Evolutionary conservation across 805 yeast genomes (phyloP).

Genomic region (Yamadazyma sp.): DNA sequence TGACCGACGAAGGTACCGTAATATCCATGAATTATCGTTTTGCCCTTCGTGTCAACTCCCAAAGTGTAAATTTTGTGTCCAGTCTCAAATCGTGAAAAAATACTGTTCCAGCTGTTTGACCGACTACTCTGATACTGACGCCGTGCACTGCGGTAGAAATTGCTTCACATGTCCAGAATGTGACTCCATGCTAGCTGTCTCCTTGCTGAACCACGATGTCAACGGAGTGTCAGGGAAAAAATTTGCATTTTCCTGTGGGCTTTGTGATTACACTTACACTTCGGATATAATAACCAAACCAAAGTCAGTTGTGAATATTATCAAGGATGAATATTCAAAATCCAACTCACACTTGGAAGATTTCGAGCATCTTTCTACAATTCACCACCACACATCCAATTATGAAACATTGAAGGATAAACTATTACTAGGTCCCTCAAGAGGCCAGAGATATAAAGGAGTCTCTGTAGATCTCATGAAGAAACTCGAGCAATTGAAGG

Average conservation of each 20-base stretch:
- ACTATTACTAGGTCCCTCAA: slow-evolving; percentile 10
- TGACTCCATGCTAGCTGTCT: slow-evolving; percentile 25
- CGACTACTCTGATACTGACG: slow-evolving; percentile 28
- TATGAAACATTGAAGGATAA: slow-evolving; percentile 11
- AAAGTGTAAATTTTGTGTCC: slow-evolving; percentile 28
- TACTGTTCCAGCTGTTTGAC: slow-evolving; percentile 40
- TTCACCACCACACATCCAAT: slow-evolving; percentile 9
- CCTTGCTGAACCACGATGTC: slow-evolving; percentile 15
- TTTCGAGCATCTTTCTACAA: background rate
- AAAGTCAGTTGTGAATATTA: slow-evolving; percentile 31
- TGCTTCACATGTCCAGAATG: slow-evolving; percentile 43
- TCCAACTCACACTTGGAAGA: background rate
- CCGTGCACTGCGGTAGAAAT: slow-evolving; percentile 31
- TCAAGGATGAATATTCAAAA: slow-evolving; percentile 15
- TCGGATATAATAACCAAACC: slow-evolving; percentile 43
- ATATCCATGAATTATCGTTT: slow-evolving; percentile 25
- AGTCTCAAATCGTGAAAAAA: slow-evolving; percentile 25
- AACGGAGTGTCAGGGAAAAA: slow-evolving; percentile 27
- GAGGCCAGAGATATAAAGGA: slow-evolving; percentile 10
- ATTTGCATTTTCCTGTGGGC: slow-evolving; percentile 39
- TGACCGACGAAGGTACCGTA: slow-evolving; percentile 1
- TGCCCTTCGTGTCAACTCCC: slow-evolving; percentile 39
- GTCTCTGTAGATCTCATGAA: slow-evolving; percentile 7
- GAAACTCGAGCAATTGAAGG: slow-evolving; percentile 9
- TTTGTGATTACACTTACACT: slow-evolving; percentile 33